Evolutionary conservation across 192 early-diverging fungal species (phyloP).

Genomic region (Pilaira anomala): DNA sequence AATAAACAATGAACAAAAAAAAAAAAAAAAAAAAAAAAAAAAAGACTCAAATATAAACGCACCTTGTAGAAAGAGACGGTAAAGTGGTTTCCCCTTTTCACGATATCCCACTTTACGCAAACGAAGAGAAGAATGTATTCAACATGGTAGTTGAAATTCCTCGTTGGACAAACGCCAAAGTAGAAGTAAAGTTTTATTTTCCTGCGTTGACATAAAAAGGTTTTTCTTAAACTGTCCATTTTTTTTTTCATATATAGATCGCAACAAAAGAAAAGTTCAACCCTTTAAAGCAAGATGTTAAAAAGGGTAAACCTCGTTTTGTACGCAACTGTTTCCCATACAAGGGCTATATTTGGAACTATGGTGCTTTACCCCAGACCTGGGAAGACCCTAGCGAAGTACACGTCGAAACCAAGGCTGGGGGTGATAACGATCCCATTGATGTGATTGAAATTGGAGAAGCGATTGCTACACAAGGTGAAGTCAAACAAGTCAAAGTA

Average conservation of each 20-base stretch:
- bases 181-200: constrained; percentile 62
- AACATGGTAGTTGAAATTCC: constrained; percentile 99
- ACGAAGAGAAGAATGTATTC: constrained; percentile 81
- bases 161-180: constrained; percentile 98
- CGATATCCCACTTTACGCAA: constrained; percentile 96
- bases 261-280: constrained; percentile 94
- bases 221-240: no score
- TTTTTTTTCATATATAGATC: constrained; percentile 67
- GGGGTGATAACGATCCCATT: constrained; percentile 96
- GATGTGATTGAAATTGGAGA: constrained; percentile 99
- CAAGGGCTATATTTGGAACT: constrained; percentile 99
- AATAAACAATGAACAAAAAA: no score
- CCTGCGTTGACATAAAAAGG: no score
- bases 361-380: constrained; percentile 98
- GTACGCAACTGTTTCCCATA: constrained; percentile 99
- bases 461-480: constrained; percentile 79
- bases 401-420: constrained; percentile 90
- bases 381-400: constrained; percentile 95
- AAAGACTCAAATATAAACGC: no score
- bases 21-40: background rate
- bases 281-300: constrained; percentile 98
- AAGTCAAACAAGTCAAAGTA: constrained; percentile 99
- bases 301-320: constrained; percentile 97
- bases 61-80: constrained; percentile 71
- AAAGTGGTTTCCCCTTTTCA: constrained; percentile 92